Conservation (phyloP, 192 early-diverging fungal species). For the Coemansia sp. region DNA sequence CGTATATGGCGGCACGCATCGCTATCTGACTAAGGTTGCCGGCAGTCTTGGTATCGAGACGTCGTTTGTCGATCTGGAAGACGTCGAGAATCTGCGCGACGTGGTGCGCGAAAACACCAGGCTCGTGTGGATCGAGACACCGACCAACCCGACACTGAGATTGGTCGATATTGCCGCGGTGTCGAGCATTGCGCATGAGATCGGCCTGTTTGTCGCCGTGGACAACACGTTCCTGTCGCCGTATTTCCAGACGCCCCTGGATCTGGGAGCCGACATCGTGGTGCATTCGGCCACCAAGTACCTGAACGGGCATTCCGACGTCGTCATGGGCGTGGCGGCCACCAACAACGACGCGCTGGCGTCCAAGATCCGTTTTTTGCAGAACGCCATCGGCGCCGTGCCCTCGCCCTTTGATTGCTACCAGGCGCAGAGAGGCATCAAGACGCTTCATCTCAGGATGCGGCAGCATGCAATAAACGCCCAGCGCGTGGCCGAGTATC, state of each 20-base stretch:
- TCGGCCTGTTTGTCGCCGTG: conserved; percentile 71
- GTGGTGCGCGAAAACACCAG: conserved; percentile 72
- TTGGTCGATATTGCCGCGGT: conserved; percentile 78
- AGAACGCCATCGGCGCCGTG: conserved; percentile 97
- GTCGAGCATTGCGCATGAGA: conserved; percentile 63
- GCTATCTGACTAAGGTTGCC: conserved; percentile 86
- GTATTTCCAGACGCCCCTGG: conserved; percentile 88
- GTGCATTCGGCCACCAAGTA: conserved; percentile 99
- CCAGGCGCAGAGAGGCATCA: conserved; percentile 91
- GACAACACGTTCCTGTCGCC: conserved; percentile 89
- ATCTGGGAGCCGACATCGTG: conserved; percentile 94
- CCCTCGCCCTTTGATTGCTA: conserved; percentile 97
- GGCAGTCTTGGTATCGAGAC: conserved; percentile 63
- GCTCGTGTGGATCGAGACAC: conserved; percentile 86
- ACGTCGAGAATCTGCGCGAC: conserved; percentile 65
- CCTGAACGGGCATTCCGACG: conserved; percentile 98
- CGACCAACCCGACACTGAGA: conserved; percentile 84
- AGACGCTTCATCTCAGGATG: conserved; percentile 96
- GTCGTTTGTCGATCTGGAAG: conserved; percentile 77
- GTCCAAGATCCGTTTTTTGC: conserved; percentile 83
- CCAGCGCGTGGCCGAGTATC: conserved; percentile 74
- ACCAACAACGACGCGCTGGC: conserved; percentile 75
- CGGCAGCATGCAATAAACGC: conserved; percentile 86
- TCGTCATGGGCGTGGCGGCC: conserved; percentile 93
- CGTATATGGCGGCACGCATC: conserved; percentile 89